Conservation (phyloP, 2,329 filamentous ascomycete genomes). For the Clonostachys rhizophaga region DNA sequence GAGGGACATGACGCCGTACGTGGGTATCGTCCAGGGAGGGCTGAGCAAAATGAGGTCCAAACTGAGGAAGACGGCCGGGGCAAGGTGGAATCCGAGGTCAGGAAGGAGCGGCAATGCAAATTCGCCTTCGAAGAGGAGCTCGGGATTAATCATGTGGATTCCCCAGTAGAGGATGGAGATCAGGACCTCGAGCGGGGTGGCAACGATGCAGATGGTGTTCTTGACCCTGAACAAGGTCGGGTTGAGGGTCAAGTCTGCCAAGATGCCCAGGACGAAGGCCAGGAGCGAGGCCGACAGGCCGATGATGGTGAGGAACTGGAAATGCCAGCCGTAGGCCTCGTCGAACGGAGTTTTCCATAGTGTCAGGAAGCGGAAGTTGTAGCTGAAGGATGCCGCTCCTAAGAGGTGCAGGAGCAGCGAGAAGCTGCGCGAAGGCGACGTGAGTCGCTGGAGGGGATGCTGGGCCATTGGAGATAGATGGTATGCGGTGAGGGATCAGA, state of each 20-base stretch:
- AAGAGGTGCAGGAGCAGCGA: constrained; percentile 58
- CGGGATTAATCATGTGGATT: constrained; percentile 51
- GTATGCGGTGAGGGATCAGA: too few species aligned
- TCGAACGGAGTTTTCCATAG: constrained; percentile 47
- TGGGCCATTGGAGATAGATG: constrained; percentile 24
- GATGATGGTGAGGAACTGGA: constrained; percentile 72
- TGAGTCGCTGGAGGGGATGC: constrained; percentile 62
- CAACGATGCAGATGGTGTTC: constrained; percentile 61
- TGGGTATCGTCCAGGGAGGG: constrained; percentile 66
- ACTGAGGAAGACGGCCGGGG: constrained; percentile 59
- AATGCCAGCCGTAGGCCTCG: constrained; percentile 60
- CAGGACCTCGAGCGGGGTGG: constrained; percentile 65
- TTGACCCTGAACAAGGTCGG: constrained; percentile 58
- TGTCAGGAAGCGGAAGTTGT: constrained; percentile 47
- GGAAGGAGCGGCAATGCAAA: constrained; percentile 48
- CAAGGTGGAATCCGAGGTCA: constrained; percentile 62
- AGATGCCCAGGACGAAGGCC: constrained; percentile 56
- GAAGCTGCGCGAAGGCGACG: constrained; percentile 58
- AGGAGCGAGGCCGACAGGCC: constrained; percentile 57
- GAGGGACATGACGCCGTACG: constrained; percentile 52
- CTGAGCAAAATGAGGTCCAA: constrained; percentile 65
- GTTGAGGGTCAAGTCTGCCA: constrained; percentile 60
- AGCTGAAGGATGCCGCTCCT: constrained; percentile 46
- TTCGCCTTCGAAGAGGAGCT: constrained; percentile 47
- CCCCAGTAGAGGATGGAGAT: constrained; percentile 73